Percentiles rank a stretch among this genome's conserved stretches.
Conservation (phyloP, 2,329 filamentous ascomycete species). For the Penicillium crustosum region DNA sequence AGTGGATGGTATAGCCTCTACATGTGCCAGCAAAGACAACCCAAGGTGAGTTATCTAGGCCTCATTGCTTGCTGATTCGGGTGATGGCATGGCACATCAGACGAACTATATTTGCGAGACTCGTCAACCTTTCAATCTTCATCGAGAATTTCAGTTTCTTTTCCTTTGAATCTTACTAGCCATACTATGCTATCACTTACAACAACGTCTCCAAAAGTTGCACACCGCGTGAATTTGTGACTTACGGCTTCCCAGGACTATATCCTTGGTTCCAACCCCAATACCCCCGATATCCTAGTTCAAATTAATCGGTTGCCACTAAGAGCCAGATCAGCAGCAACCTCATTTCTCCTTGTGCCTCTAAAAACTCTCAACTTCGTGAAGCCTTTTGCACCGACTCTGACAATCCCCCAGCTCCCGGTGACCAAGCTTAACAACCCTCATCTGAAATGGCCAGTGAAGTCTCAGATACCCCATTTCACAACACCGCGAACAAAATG, state of each 20-base stretch:
- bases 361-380: neutral
- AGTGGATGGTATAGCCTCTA: neutral
- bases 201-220: neutral
- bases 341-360: neutral
- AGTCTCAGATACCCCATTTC: neutral
- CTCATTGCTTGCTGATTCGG: neutral
- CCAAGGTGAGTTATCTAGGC: too few species aligned
- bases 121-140: neutral
- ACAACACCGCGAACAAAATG: constrained; percentile 1
- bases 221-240: too few species aligned
- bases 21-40: neutral
- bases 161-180: neutral
- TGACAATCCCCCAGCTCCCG: neutral
- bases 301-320: neutral
- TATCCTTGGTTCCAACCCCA: neutral
- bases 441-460: neutral
- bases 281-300: neutral
- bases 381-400: neutral
- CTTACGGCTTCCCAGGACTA: neutral
- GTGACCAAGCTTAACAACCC: neutral
- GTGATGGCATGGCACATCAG: neutral
- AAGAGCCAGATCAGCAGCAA: neutral
- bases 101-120: neutral
- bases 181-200: too few species aligned
- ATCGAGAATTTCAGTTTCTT: too few species aligned